Percentiles rank a stretch among this genome's conserved stretches.
These are phyloP conservation scores for Mycena amicta DNA, from an alignment of 768 basidiomycete genomes.

Conservation along the genomic window DNA sequence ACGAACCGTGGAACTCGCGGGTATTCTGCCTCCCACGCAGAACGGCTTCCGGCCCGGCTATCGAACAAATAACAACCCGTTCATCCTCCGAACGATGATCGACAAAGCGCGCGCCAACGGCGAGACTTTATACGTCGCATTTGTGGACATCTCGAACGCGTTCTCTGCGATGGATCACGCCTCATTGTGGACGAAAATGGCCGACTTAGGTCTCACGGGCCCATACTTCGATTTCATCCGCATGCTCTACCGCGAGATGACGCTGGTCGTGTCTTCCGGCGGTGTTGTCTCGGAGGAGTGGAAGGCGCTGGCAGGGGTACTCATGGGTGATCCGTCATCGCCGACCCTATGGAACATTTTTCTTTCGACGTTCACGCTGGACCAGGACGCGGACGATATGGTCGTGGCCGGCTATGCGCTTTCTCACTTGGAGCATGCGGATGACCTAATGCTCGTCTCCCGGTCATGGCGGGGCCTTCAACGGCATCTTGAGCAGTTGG, in stretches of 20 bases:
- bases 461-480: not conserved
- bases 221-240: constrained; percentile 10
- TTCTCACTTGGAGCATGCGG: not conserved
- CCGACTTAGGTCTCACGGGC: not conserved
- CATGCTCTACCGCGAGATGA: constrained; percentile 5
- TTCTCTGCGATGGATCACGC: no score
- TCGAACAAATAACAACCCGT: no score
- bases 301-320: not conserved
- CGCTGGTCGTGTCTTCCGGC: not conserved
- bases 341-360: no score
- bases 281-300: constrained; percentile 4
- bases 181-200: not conserved
- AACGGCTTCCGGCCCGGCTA: constrained; percentile 31
- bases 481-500: not conserved
- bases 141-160: constrained; percentile 33
- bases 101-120: constrained; percentile 19
- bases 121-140: constrained; percentile 25
- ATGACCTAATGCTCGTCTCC: constrained; percentile 5
- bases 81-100: constrained; percentile 24
- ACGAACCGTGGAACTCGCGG: constrained; percentile 9
- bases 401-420: not conserved
- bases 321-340: no score
- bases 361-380: no score
- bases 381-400: no score
- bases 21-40: constrained; percentile 29